These are phyloP conservation scores for Colletotrichum truncatum DNA, from an alignment of 2,329 filamentous ascomycete species.

Conservation along the genomic window DNA sequence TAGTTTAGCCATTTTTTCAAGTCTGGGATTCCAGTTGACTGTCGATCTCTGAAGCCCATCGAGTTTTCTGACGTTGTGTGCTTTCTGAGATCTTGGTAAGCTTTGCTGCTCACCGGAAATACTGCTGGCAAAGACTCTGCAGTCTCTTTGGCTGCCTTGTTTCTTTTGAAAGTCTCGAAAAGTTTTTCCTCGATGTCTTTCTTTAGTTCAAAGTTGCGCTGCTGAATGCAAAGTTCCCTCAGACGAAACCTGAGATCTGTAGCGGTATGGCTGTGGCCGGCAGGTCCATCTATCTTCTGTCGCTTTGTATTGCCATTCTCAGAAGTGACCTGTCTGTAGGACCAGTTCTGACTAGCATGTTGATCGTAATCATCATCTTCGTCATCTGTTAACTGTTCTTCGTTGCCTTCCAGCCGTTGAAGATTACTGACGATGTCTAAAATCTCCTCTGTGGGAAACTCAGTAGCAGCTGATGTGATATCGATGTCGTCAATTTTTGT, in stretches of 20 bases:
- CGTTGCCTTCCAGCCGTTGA: neutral
- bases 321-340: neutral
- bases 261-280: neutral
- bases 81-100: conserved; percentile 1
- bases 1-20: conserved; percentile 22
- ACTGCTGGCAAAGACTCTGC: neutral
- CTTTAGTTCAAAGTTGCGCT: conserved; percentile 8
- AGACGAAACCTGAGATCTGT: neutral
- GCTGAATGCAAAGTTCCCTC: conserved; percentile 21
- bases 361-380: neutral
- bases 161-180: neutral
- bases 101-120: conserved; percentile 29
- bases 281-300: neutral
- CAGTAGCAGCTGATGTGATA: neutral
- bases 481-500: conserved; percentile 32
- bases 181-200: conserved; percentile 3
- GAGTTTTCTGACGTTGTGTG: neutral
- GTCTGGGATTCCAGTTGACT: conserved; percentile 24
- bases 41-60: conserved; percentile 1
- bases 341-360: neutral
- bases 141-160: neutral
- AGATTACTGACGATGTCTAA: neutral
- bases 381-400: neutral
- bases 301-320: neutral
- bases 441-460: neutral